phyloP scores from a whole-genome alignment of 345 rosid genomes.

The Gossypium thurberi region DNA sequence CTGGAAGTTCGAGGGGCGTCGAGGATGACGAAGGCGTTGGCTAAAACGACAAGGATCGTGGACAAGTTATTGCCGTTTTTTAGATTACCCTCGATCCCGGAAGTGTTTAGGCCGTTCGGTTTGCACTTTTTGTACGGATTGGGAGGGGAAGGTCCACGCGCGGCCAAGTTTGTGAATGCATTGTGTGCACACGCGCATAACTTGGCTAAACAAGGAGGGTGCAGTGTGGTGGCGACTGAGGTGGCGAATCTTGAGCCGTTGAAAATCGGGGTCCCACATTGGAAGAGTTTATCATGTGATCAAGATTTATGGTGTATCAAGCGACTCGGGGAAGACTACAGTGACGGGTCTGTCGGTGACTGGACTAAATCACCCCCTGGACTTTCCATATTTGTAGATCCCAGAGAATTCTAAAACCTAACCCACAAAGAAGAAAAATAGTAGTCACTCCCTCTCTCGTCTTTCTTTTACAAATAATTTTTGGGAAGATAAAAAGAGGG shows the following conservation, averaged over 20 bases:
- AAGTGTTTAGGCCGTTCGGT: constrained; percentile 70
- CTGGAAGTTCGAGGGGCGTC: constrained; percentile 76
- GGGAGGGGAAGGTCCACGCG: constrained; percentile 82
- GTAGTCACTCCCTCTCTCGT: not conserved
- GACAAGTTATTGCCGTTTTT: constrained; percentile 72
- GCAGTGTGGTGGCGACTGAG: constrained; percentile 76
- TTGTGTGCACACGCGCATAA: constrained; percentile 85
- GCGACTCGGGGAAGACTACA: constrained; percentile 70
- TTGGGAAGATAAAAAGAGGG: constrained; percentile 2
- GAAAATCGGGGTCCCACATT: constrained; percentile 61
- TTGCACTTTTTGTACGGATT: constrained; percentile 75
- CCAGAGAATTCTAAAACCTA: constrained; percentile 53
- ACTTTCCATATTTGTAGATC: constrained; percentile 88
- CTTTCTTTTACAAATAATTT: not conserved
- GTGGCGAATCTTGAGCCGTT: constrained; percentile 72
- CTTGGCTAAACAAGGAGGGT: constrained; percentile 56
- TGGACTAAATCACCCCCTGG: constrained; percentile 95
- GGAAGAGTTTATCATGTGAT: constrained; percentile 68
- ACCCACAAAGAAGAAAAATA: not conserved
- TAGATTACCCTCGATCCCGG: constrained; percentile 75
- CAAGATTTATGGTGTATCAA: constrained; percentile 90
- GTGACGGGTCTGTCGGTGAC: constrained; percentile 71
- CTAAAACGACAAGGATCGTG: constrained; percentile 50
- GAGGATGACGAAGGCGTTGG: constrained; percentile 41
- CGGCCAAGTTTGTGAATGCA: constrained; percentile 49